Conservation (phyloP, 164 flowering plant species). For the Tinospora cordifolia region DNA sequence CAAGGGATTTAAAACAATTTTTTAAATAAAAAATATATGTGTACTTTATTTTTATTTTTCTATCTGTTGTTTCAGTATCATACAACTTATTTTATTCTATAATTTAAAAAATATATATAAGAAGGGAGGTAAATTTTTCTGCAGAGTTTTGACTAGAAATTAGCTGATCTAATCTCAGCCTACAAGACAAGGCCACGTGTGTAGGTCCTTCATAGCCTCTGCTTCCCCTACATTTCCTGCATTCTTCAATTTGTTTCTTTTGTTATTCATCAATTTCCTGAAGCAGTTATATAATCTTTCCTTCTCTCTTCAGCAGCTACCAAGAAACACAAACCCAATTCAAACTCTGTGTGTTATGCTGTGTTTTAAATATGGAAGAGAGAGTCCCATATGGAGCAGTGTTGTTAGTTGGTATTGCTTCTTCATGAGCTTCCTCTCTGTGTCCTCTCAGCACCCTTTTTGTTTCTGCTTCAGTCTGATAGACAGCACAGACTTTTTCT, state of each 20-base stretch:
- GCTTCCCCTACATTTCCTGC: slow-evolving; percentile 36
- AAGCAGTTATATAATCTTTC: slow-evolving; percentile 32
- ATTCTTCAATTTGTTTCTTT: slow-evolving; percentile 14
- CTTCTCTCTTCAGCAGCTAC: slow-evolving; percentile 23
- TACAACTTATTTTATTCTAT: background rate
- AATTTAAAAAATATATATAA: background rate
- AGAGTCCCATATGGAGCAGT: slow-evolving; percentile 10
- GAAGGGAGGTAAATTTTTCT: background rate
- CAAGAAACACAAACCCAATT: slow-evolving; percentile 21
- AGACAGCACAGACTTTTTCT: background rate
- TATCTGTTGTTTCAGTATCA: background rate
- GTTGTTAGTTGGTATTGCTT: slow-evolving; percentile 17
- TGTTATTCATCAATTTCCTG: slow-evolving; percentile 21
- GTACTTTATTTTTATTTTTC: background rate
- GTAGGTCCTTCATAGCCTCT: slow-evolving; percentile 40
- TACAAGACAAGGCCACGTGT: slow-evolving; percentile 49
- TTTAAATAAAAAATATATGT: no score
- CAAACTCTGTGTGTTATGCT: slow-evolving; percentile 7
- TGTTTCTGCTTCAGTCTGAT: slow-evolving; percentile 1
- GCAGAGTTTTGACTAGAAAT: slow-evolving; percentile 26
- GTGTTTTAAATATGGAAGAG: slow-evolving; percentile 15
- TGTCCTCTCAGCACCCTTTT: slow-evolving; percentile 15
- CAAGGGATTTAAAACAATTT: background rate
- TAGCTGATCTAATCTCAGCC: slow-evolving; percentile 24
- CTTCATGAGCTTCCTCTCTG: slow-evolving; percentile 12